Evolutionary conservation across 2,329 filamentous ascomycete genomes (phyloP).

Genomic region (Bipolaris oryzae): DNA sequence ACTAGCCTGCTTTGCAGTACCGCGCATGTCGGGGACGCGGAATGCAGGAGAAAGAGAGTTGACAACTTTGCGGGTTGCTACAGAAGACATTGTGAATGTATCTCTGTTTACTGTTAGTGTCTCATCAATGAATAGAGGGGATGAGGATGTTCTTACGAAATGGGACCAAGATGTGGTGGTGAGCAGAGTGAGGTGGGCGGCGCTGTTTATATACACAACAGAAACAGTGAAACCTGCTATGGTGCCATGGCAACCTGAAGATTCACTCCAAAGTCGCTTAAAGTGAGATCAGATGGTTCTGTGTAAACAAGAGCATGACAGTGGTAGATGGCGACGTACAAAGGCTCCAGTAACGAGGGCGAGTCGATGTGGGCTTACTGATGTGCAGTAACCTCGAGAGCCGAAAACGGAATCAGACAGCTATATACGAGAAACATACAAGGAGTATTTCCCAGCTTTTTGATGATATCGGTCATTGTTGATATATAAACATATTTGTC

Average conservation of each 20-base stretch:
- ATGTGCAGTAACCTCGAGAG: no score
- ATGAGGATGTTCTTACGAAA: background rate
- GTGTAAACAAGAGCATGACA: background rate
- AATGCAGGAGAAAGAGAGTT: constrained; percentile 1
- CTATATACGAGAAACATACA: no score
- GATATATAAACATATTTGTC: no score
- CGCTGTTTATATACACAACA: background rate
- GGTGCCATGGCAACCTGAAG: background rate
- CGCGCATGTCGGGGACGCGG: constrained; percentile 8
- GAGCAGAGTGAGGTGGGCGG: background rate
- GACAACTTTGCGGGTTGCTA: background rate
- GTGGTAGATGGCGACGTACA: background rate
- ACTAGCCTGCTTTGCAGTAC: constrained; percentile 5
- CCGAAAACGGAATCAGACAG: no score
- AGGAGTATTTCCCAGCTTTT: no score
- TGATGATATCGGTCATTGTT: no score
- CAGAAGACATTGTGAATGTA: background rate
- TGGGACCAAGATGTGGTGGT: background rate
- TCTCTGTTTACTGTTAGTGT: background rate
- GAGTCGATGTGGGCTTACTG: no score
- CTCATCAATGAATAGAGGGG: background rate
- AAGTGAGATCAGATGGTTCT: background rate
- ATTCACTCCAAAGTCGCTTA: background rate
- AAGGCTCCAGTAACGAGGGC: background rate
- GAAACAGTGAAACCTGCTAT: background rate